These are phyloP conservation scores for Xylaria hypoxylon DNA, from an alignment of 2,329 filamentous ascomycete species.

Conservation along the genomic window DNA sequence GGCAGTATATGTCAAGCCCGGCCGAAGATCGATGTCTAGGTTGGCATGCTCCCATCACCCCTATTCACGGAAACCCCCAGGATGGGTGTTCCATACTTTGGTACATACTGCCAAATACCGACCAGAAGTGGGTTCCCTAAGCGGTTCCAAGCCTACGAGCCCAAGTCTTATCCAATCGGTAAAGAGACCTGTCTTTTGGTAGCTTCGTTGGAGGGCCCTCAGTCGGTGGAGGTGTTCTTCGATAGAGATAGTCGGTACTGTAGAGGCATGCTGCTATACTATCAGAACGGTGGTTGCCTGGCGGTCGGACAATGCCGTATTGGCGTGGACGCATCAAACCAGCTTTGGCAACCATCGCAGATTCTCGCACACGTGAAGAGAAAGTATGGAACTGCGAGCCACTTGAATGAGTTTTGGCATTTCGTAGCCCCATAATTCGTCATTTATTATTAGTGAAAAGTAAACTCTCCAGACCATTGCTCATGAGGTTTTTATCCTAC, in stretches of 20 bases:
- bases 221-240: constrained; percentile 28
- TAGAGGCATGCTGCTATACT: constrained; percentile 25
- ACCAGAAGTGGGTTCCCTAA: background rate
- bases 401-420: constrained; percentile 24
- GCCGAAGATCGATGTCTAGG: constrained; percentile 22
- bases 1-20: constrained; percentile 7
- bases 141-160: constrained; percentile 9
- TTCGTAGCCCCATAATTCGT: constrained; percentile 24
- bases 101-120: constrained; percentile 20
- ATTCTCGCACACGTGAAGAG: constrained; percentile 7
- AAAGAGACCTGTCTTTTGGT: constrained; percentile 17
- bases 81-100: constrained; percentile 26
- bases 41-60: constrained; percentile 26
- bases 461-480: background rate
- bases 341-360: constrained; percentile 18
- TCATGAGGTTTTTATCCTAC: no score
- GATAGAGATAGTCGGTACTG: constrained; percentile 23
- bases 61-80: constrained; percentile 13
- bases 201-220: constrained; percentile 20
- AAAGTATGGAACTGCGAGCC: constrained; percentile 26
- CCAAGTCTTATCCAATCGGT: constrained; percentile 14
- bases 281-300: constrained; percentile 21
- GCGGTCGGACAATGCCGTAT: constrained; percentile 30
- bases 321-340: constrained; percentile 5
- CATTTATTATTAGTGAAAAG: constrained; percentile 22